phyloP scores from a whole-genome alignment of 345 rosid species.

The Erucastrum elatum region DNA sequence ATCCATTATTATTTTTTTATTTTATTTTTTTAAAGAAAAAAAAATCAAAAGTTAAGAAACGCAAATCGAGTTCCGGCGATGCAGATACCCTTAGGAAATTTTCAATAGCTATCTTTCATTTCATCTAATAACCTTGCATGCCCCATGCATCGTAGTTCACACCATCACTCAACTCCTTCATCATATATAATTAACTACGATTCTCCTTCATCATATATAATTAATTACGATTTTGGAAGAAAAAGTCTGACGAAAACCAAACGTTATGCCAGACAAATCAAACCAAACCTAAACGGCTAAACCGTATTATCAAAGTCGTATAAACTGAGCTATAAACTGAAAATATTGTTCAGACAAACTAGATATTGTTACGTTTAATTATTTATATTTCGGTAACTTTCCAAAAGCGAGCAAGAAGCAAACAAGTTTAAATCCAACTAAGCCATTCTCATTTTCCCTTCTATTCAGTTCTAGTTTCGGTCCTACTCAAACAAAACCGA shows the following conservation, averaged over 20 bases:
- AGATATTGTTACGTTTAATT: not conserved
- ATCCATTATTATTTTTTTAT: too few relatives aligned
- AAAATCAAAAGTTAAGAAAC: too few relatives aligned
- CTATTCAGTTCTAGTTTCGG: not conserved
- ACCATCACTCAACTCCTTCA: conserved; percentile 32
- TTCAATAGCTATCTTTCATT: conserved; percentile 14
- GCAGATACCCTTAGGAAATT: too few relatives aligned
- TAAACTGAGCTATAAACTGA: not conserved
- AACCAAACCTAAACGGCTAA: not conserved
- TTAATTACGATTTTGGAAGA: not conserved
- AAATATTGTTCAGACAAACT: not conserved
- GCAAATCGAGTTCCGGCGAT: too few relatives aligned
- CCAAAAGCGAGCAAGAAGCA: not conserved
- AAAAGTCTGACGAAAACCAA: not conserved
- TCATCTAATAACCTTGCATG: conserved; percentile 26
- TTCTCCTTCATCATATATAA: too few relatives aligned
- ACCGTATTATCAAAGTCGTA: not conserved
- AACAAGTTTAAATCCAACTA: not conserved
- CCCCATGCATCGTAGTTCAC: conserved; percentile 34
- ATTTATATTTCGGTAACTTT: not conserved
- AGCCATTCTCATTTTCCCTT: not conserved
- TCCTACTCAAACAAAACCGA: not conserved
- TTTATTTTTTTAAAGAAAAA: too few relatives aligned
- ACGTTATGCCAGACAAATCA: not conserved
- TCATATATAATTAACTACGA: too few relatives aligned